Evolutionary conservation across 2,329 filamentous ascomycete species (phyloP).

Genomic region (Elsinoe batatas): DNA sequence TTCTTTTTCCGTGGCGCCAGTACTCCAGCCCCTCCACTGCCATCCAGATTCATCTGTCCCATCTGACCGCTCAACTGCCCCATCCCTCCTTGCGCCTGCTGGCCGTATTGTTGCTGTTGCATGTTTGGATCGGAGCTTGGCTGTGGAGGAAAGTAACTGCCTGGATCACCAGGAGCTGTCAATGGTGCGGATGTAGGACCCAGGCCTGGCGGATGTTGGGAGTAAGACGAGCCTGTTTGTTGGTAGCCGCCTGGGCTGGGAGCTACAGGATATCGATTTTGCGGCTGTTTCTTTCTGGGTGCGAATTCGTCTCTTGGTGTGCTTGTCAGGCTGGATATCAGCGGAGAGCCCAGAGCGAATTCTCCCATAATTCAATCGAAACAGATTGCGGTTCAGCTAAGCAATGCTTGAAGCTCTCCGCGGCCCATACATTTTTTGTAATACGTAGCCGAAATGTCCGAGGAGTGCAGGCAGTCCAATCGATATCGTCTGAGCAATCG

Average conservation of each 20-base stretch:
- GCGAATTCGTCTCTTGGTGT: conserved; percentile 1
- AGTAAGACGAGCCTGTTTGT: conserved; percentile 27
- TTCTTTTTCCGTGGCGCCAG: conserved; percentile 69
- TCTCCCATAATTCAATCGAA: conserved; percentile 10
- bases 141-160: conserved; percentile 35
- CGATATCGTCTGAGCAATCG: neutral
- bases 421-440: conserved; percentile 7
- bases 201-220: conserved; percentile 19
- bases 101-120: conserved; percentile 19
- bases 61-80: conserved; percentile 59
- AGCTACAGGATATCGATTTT: conserved; percentile 33
- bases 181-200: conserved; percentile 25
- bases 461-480: neutral
- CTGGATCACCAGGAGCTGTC: conserved; percentile 15
- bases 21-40: conserved; percentile 37
- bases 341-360: conserved; percentile 4
- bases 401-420: conserved; percentile 3
- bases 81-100: conserved; percentile 21
- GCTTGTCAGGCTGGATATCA: conserved; percentile 1
- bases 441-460: neutral
- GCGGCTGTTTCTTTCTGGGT: conserved; percentile 7
- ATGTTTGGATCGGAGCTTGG: conserved; percentile 16
- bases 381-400: neutral
- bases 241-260: conserved; percentile 36
- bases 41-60: conserved; percentile 60